Conservation (phyloP, 1,284 basidiomycete species). For the Irpex lacteus region DNA sequence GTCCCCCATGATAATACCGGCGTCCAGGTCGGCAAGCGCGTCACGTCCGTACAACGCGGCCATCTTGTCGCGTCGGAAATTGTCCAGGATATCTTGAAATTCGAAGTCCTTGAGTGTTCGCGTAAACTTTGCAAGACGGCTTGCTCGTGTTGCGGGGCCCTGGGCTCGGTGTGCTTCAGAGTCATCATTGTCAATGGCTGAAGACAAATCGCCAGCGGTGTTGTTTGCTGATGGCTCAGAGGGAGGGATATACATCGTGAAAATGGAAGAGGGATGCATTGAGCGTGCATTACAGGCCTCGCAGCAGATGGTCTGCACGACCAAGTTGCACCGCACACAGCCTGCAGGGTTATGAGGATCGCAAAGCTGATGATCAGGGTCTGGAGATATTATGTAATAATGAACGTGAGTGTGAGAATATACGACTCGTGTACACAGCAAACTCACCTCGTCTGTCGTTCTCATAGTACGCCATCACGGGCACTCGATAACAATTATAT, state of each 20-base stretch:
- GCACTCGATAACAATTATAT: not conserved
- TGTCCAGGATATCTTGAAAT: not conserved
- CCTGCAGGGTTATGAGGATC: not conserved
- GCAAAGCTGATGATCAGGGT: not conserved
- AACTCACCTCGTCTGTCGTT: constrained; percentile 2
- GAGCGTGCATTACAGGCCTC: not conserved
- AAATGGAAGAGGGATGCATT: not conserved
- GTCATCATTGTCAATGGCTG: too few species aligned
- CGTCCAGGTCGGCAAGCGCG: constrained; percentile 5
- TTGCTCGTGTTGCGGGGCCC: not conserved
- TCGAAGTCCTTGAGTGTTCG: not conserved
- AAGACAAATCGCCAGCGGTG: too few species aligned
- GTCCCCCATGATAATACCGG: constrained; percentile 20
- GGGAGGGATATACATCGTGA: too few species aligned
- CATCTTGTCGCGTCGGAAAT: constrained; percentile 9
- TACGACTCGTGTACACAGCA: too few species aligned
- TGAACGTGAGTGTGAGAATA: too few species aligned
- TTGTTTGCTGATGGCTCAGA: too few species aligned
- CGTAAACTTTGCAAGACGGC: not conserved
- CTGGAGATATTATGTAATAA: not conserved
- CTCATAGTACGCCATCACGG: constrained; percentile 5
- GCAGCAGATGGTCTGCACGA: not conserved
- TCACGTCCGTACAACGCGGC: not conserved
- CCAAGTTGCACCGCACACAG: not conserved
- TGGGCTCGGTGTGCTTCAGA: not conserved